Conservation (phyloP, 305 asterid species). For the Fraxinus dipetala region DNA sequence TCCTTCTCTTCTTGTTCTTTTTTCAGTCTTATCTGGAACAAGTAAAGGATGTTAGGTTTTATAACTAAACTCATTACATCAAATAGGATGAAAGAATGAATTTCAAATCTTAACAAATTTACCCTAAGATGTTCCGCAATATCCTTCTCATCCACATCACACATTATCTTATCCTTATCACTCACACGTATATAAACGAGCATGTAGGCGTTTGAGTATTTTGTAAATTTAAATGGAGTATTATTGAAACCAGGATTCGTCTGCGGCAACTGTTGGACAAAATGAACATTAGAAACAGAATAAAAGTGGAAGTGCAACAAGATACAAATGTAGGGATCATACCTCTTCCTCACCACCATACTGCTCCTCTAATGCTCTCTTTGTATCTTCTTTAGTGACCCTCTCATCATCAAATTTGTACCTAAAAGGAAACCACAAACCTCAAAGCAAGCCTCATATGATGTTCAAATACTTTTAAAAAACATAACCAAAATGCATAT, state of each 20-base stretch:
- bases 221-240: conserved; percentile 89
- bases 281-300: conserved; percentile 28
- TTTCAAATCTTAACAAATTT: conserved; percentile 17
- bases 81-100: background rate
- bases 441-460: conserved; percentile 12
- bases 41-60: conserved; percentile 14
- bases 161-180: conserved; percentile 93
- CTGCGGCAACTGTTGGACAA: conserved; percentile 69
- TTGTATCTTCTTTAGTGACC: conserved; percentile 89
- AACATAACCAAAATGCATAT: conserved; percentile 2
- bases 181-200: conserved; percentile 94
- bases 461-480: conserved; percentile 9
- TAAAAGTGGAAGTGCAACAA: background rate
- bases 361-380: conserved; percentile 93
- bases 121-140: conserved; percentile 47
- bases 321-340: conserved; percentile 10
- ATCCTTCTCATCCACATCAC: conserved; percentile 71
- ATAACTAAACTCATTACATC: conserved; percentile 13
- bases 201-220: conserved; percentile 98
- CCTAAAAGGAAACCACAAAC: conserved; percentile 45
- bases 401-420: conserved; percentile 95
- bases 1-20: conserved; percentile 81
- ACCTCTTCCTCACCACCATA: conserved; percentile 99
- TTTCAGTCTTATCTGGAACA: conserved; percentile 69
- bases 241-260: conserved; percentile 97